phyloP scores from a whole-genome alignment of 2,329 filamentous ascomycete genomes.

The Fusarium bactridioides region DNA sequence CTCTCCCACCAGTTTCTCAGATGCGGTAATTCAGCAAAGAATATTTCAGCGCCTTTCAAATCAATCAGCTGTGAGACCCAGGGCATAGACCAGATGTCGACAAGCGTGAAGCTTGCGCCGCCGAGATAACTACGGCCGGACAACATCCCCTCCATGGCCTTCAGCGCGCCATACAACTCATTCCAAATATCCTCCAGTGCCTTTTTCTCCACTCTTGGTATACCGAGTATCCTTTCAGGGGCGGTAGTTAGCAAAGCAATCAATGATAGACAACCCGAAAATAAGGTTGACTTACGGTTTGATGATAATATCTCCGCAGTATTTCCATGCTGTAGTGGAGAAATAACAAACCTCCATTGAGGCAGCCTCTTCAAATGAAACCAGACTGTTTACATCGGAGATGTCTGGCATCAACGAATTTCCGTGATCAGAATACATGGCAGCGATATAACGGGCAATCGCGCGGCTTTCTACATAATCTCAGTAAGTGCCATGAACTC shows the following conservation, averaged over 20 bases:
- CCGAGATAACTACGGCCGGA: not conserved
- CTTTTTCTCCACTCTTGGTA: not conserved
- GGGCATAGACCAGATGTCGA: not conserved
- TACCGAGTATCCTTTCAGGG: rapidly evolving
- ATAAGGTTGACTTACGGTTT: not conserved
- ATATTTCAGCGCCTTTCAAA: rapidly evolving
- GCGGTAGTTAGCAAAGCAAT: rapidly evolving
- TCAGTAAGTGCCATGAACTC: rapidly evolving
- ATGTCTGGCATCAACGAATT: rapidly evolving
- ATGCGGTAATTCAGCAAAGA: not conserved
- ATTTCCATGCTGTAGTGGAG: not conserved
- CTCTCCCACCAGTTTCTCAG: not conserved
- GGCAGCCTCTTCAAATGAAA: not conserved
- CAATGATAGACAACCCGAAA: rapidly evolving
- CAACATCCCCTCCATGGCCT: not conserved
- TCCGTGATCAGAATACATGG: too few relatives aligned
- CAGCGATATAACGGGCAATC: not conserved
- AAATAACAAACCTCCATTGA: not conserved
- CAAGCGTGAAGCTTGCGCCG: rapidly evolving
- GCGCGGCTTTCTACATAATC: not conserved
- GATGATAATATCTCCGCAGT: not conserved
- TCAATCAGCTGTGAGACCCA: not conserved
- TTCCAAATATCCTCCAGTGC: rapidly evolving
- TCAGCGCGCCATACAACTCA: rapidly evolving
- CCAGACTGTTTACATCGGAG: rapidly evolving